Evolutionary conservation across 441 rosid genomes (phyloP).

Genomic region (Aleurites moluccanus): DNA sequence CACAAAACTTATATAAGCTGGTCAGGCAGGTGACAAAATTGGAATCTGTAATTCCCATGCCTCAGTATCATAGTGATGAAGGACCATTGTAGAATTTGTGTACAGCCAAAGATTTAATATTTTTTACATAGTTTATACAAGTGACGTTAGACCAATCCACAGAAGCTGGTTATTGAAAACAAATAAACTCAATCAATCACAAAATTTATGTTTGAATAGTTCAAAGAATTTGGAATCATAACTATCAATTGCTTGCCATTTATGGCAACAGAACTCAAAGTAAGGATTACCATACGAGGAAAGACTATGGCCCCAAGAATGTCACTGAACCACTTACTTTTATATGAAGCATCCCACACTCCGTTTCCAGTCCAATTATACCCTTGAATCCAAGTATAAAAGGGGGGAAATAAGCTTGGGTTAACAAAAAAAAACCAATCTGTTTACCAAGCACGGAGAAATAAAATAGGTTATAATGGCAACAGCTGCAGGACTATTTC

Average conservation of each 20-base stretch:
- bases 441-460: background rate
- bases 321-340: constrained; percentile 31
- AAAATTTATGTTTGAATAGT: constrained; percentile 4
- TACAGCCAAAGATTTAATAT: background rate
- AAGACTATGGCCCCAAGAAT: background rate
- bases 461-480: no score
- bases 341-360: constrained; percentile 38
- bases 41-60: background rate
- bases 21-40: background rate
- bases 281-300: background rate
- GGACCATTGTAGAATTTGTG: background rate
- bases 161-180: no score
- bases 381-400: constrained; percentile 37
- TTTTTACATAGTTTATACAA: background rate
- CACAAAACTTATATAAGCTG: background rate
- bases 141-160: background rate
- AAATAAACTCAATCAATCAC: no score
- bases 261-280: background rate
- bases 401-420: background rate
- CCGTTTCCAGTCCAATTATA: constrained; percentile 40
- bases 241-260: background rate
- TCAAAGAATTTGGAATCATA: background rate
- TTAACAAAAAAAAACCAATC: background rate
- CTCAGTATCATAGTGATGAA: background rate
- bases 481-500: no score